phyloP scores from a whole-genome alignment of 805 yeast genomes.

The Ogataea ramenticola region DNA sequence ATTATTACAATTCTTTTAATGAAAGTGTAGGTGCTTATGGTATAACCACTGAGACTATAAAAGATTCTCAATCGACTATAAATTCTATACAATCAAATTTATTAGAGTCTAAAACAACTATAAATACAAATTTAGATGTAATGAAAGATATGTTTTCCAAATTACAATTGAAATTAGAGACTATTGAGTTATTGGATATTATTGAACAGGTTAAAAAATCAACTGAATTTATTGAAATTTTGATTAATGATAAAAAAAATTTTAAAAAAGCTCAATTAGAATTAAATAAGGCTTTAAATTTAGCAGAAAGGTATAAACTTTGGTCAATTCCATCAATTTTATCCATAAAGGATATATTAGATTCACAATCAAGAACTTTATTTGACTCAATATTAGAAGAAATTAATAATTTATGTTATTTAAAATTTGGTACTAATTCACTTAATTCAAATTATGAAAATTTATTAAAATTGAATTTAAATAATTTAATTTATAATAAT shows the following conservation, averaged over 20 bases:
- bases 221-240: slow-evolving; percentile 58
- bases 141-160: slow-evolving; percentile 60
- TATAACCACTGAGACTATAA: slow-evolving; percentile 53
- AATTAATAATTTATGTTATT: slow-evolving; percentile 45
- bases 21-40: slow-evolving; percentile 81
- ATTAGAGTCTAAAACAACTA: slow-evolving; percentile 12
- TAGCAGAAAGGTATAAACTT: slow-evolving; percentile 44
- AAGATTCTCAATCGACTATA: slow-evolving; percentile 54
- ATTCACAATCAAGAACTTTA: slow-evolving; percentile 49
- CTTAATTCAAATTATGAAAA: slow-evolving; percentile 24
- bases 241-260: slow-evolving; percentile 62
- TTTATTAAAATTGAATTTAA: slow-evolving; percentile 8
- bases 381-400: slow-evolving; percentile 76
- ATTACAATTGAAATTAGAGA: slow-evolving; percentile 54
- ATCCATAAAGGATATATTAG: slow-evolving; percentile 43
- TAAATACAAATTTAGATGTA: slow-evolving; percentile 43
- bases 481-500: slow-evolving; percentile 13
- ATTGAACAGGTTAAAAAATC: slow-evolving; percentile 53
- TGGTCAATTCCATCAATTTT: slow-evolving; percentile 53
- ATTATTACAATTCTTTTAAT: slow-evolving; percentile 78
- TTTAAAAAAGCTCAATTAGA: slow-evolving; percentile 42
- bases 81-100: slow-evolving; percentile 14
- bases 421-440: slow-evolving; percentile 13
- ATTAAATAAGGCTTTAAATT: slow-evolving; percentile 29
- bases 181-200: slow-evolving; percentile 62